Conservation (phyloP, 2,329 filamentous ascomycete genomes). For the Sporothrix inflata region DNA sequence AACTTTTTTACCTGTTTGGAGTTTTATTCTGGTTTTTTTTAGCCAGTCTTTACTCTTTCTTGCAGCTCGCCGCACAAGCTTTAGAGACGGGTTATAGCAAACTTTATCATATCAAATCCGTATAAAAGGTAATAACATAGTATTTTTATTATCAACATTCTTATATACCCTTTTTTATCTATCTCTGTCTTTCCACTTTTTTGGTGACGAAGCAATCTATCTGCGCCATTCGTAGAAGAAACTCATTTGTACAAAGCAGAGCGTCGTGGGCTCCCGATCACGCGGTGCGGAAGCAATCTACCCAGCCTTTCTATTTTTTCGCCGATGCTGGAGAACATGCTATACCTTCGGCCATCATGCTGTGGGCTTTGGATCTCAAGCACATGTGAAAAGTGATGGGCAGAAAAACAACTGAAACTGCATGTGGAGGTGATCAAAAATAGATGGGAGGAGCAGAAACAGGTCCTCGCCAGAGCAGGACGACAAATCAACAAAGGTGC, state of each 20-base stretch:
- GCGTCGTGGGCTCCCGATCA: not conserved
- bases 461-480: too few species aligned
- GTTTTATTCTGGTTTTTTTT: not conserved
- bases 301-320: not conserved
- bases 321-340: not conserved
- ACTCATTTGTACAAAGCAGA: not conserved
- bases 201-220: not conserved
- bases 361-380: not conserved
- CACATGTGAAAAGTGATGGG: not conserved
- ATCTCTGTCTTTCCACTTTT: not conserved
- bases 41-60: not conserved
- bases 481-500: too few species aligned
- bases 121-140: too few species aligned
- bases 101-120: not conserved
- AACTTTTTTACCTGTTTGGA: not conserved
- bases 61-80: not conserved
- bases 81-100: not conserved
- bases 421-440: not conserved
- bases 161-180: not conserved
- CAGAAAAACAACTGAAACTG: not conserved
- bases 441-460: not conserved
- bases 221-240: not conserved
- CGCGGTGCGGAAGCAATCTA: conserved; percentile 9
- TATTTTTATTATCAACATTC: not conserved
- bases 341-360: not conserved